These are phyloP conservation scores for Amphibolis antarctica DNA, from an alignment of 106 monocot species.

Conservation along the genomic window DNA sequence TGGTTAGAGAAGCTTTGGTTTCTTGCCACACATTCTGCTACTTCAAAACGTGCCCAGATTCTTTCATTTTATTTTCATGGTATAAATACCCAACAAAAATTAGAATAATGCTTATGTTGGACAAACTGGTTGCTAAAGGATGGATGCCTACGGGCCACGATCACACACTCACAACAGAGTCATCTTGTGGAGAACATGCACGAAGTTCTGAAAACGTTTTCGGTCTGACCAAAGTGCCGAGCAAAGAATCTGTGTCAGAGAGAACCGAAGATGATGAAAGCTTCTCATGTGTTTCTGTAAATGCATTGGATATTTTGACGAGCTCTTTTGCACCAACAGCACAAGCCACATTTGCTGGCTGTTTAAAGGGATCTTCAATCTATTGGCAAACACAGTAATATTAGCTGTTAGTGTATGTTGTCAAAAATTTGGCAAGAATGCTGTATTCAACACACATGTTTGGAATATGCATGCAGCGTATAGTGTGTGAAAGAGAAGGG, in stretches of 20 bases:
- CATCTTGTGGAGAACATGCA: not conserved
- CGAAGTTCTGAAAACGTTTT: constrained; percentile 1
- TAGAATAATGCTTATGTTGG: no score
- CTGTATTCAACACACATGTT: not conserved
- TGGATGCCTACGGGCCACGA: not conserved
- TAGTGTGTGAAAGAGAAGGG: not conserved
- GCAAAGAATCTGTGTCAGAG: constrained; percentile 9
- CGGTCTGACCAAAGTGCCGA: constrained; percentile 1
- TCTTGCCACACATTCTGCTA: no score
- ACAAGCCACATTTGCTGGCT: constrained; percentile 10
- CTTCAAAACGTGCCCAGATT: no score
- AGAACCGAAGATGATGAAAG: constrained; percentile 3
- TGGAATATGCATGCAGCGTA: not conserved
- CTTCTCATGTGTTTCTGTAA: constrained; percentile 11
- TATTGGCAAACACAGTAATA: not conserved
- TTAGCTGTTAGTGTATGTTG: not conserved
- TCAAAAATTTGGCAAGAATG: not conserved
- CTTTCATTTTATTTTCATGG: no score
- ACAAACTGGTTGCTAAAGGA: not conserved
- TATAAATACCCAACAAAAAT: no score
- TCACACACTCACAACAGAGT: not conserved
- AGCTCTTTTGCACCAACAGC: constrained; percentile 8
- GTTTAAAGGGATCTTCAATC: constrained; percentile 16
- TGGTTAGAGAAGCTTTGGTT: no score
- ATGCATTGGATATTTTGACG: constrained; percentile 9